Evolutionary conservation across 495 filamentous ascomycete species (phyloP), one percentile per base, ranked within the genome.

Genomic region (Lepidopterella palustris): DNA sequence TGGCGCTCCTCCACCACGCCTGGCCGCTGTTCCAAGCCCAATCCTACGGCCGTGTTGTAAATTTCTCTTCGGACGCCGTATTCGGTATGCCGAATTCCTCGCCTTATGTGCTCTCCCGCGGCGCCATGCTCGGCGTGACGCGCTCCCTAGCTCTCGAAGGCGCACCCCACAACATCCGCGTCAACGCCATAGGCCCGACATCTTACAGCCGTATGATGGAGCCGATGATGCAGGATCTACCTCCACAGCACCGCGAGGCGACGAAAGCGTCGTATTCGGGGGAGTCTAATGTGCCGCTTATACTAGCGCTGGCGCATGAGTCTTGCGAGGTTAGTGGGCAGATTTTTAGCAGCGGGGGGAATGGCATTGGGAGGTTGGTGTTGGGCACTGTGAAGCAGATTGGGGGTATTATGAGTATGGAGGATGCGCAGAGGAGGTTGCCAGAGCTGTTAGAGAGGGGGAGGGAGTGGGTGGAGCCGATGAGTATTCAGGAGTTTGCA

Each of bases 51-150:
- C 56, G 56, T 18, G 45, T 58, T 4, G 40, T 58, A 5, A 58
- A 58, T 27, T 58, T 58, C 29, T 31, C 56, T 1, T 58, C 56
- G 26, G 56, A 58, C 45, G 29, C 42, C 3, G 51, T 58, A 15
- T 42, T 58, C 25, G 56, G 56, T 8, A 26, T 58, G 3, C 40
- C 56, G 1, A 52, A 35, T 8, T 35, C 23, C 1, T 31, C 27
- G 8, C 13, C 45, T 9, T 58, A 58, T 26, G 45, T 42, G 9
- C 5, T 18, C 28, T 25, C 42, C 2, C 40, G 45, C 21, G 56
- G 56, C 2, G 56, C 56, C 23, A 5, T 49, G 24, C 51, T 51
- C 24, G 56, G 56, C 45, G 24, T 49, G 40, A 58, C 40, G 21
- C 40, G 45, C 18, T 49, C 56, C 9, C 45, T 58, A 1, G 56